Base-by-base conservation (phyloP, 2,329 filamentous ascomycete genomes). In the Colletotrichum chlorophyti region DNA sequence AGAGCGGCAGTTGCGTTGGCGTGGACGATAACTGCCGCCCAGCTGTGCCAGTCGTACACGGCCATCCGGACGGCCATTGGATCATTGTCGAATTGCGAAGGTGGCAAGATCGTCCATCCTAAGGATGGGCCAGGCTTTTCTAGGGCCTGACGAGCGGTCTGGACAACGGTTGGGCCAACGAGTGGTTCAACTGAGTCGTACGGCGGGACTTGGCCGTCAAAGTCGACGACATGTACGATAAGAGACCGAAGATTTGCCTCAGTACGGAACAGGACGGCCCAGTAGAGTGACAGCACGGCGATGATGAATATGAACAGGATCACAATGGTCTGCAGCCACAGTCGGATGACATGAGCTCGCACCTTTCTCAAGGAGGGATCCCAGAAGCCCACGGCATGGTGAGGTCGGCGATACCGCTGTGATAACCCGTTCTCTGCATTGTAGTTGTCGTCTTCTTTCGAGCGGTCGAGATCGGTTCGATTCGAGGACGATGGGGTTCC, bases 1-100 rank as follows among this genome's bases (percentile, higher is more conserved):
- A 89, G 75, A 17, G 87, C 72, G 0, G 78, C 71, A 0, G 85
- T 87, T 0, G 87, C 85, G 63, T 89, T 88, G 1, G 84, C 68
- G 60, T 87, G 85, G 63, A 89, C 75, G 53, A 89, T 78, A 42
- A 89, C 78, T 0, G 86, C 86, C 0, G 82, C 85, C 77, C 82
- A 89, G 9, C 79, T 78, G 26, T 85, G 72, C 63, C 79, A 82
- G 52, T 88, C 74, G 66, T 86, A 88, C 1, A 89, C 76, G 4
- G 77, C 80, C 64, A 83, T 79, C 4, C 84, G 79, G 2, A 88
- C 85, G 14, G 75, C 73, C 29, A 80, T 72, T 0, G 83, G 81
- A 53, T 87, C 82, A 64, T 83, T 77, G 63, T 79, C 69, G 71
- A 86, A 89, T 4, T 80, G 72, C 2, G 76, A 73, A 0, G 83